Evolutionary conservation across 192 early-diverging fungal species (phyloP), one percentile per base, ranked within the genome.

Genomic region (Globomyces pollinis-pini): DNA sequence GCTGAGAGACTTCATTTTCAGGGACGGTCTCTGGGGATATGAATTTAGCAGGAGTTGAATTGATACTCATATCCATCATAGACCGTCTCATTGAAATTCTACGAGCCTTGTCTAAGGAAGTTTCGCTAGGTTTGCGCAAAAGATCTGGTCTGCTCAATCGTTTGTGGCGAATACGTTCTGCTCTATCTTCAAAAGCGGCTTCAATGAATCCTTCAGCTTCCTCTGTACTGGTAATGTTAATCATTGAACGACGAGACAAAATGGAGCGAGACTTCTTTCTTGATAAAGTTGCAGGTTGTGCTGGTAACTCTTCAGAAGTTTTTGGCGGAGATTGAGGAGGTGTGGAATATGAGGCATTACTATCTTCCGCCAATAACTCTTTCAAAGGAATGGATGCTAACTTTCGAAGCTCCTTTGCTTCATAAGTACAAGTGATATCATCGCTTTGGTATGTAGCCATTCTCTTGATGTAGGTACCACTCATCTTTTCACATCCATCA

Each of bases 401-500:
- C 18, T 34, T 33, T 13, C 15, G 13, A 2, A 69, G n/a, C 2
- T 56, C 67, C 26, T 52, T 45, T 4, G 12, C 7, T 30, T 79
- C 77, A 18, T 75, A 60, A 3, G 69, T 28, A 47, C 77, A 79
- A 39, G 71, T 70, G 7, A 79, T 53, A 4, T 73, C 70, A 44
- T 78, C 70, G 3, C 32, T 47, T n/a, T 63, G 53, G 36, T 63
- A 53, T 8, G 45, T 64, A 8, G 77, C 72, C 34, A 67, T 68
- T 12, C 41, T 35, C 26, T 75, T 64, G 26, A 79, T 58, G 34
- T 47, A 75, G 12, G 63, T 58, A 11, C 62, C 60, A 16, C 64
- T 23, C 20, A 79, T 56, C 30, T 59, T 42, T 16, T 75, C 77
- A 38, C 77, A 79, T 21, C 77, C 77, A 58, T 79, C 77, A 55